Evolutionary conservation across 495 filamentous ascomycete genomes (phyloP).

Genomic region (Terfezia boudieri): DNA sequence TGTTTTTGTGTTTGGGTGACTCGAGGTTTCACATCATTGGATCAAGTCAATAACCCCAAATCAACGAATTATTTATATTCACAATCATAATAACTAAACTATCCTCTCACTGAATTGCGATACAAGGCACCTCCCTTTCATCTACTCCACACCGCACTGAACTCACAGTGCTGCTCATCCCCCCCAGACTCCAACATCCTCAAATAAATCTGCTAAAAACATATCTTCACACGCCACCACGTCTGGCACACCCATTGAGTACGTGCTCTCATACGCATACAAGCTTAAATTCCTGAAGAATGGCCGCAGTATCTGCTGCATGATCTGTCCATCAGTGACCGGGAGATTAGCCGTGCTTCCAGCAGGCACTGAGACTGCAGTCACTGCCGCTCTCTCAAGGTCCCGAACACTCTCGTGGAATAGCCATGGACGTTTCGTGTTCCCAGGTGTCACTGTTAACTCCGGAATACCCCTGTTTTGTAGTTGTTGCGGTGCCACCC

Average conservation of each 20-base stretch:
- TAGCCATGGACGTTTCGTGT: constrained; percentile 24
- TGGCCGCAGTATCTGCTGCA: constrained; percentile 43
- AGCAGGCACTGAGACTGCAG: constrained; percentile 20
- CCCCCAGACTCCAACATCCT: constrained; percentile 43
- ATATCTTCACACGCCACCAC: constrained; percentile 40
- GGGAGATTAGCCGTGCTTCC: neutral
- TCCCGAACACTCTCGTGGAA: constrained; percentile 19
- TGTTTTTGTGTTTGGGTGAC: too few relatives aligned
- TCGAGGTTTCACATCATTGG: too few relatives aligned
- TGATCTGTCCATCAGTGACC: constrained; percentile 6
- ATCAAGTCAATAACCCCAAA: too few relatives aligned
- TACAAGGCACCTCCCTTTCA: too few relatives aligned
- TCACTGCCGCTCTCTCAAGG: constrained; percentile 1
- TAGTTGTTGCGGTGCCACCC: constrained; percentile 24
- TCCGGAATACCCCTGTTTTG: too few relatives aligned
- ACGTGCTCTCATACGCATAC: constrained; percentile 75
- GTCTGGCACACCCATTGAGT: constrained; percentile 56
- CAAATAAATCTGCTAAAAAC: constrained; percentile 63
- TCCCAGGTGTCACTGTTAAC: too few relatives aligned
- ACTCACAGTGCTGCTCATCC: neutral
- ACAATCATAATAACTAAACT: too few relatives aligned
- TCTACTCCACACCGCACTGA: too few relatives aligned
- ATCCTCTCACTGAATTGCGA: too few relatives aligned
- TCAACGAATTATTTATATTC: too few relatives aligned
- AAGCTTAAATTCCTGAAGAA: constrained; percentile 86